These are phyloP conservation scores for Beta macrorhiza DNA, from an alignment of 179 eudicot genomes.

Conservation along the genomic window DNA sequence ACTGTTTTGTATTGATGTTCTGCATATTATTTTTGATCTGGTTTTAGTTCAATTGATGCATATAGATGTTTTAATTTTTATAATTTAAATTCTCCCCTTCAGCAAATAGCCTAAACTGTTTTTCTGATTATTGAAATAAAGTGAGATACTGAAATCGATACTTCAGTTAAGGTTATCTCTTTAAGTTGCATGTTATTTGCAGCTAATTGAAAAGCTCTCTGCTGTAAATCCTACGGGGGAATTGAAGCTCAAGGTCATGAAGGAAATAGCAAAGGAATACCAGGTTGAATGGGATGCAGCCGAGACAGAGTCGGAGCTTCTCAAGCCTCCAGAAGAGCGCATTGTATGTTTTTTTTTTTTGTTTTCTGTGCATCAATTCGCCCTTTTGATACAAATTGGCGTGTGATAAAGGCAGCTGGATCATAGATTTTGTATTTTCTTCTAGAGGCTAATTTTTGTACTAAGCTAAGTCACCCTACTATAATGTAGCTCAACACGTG, in stretches of 20 bases:
- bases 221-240: constrained; percentile 76
- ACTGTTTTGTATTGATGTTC: neutral
- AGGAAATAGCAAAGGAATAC: constrained; percentile 93
- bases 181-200: constrained; percentile 22
- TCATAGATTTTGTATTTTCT: neutral
- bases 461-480: no score
- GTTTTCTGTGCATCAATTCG: neutral
- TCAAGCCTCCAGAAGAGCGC: constrained; percentile 84
- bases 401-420: neutral
- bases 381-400: neutral
- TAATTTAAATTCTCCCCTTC: no score
- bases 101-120: no score
- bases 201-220: constrained; percentile 93
- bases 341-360: constrained; percentile 44
- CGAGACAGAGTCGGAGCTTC: constrained; percentile 81
- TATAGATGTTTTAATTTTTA: neutral
- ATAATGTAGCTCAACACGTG: no score
- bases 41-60: neutral
- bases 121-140: no score
- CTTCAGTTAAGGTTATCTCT: neutral
- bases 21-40: neutral
- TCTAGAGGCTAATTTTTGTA: neutral
- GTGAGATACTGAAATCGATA: no score
- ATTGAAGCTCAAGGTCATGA: constrained; percentile 68
- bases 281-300: constrained; percentile 87